Evolutionary conservation across 208 protist genomes (phyloP).

Genomic region (Acanthamoeba sp.): DNA sequence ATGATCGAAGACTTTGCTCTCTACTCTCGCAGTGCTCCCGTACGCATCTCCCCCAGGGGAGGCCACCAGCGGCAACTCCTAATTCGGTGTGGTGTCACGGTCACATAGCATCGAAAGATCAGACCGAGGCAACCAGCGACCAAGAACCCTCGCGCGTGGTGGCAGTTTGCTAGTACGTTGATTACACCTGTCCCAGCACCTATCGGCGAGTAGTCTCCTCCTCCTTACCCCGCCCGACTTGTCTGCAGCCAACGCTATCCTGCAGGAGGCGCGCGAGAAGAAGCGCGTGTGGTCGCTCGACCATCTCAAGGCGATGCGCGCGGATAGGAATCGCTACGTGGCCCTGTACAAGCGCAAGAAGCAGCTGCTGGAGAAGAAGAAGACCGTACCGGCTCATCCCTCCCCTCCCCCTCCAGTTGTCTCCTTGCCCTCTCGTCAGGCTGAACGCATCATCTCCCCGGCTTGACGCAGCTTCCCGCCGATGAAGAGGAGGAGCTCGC

Average conservation of each 20-base stretch:
- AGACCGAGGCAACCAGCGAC: not conserved
- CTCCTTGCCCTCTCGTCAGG: too few species aligned
- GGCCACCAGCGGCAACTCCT: too few species aligned
- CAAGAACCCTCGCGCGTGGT: conserved; percentile 55
- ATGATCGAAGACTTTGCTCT: conserved; percentile 62
- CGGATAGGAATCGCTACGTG: conserved; percentile 32
- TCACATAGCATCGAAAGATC: conserved; percentile 13
- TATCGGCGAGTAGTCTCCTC: not conserved
- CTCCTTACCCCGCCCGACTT: not conserved
- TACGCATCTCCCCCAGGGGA: too few species aligned
- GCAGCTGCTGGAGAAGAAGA: conserved; percentile 28
- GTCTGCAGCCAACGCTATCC: conserved; percentile 3
- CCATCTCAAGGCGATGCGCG: not conserved
- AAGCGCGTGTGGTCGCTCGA: conserved; percentile 17
- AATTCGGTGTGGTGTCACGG: too few species aligned
- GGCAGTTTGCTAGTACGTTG: conserved; percentile 51
- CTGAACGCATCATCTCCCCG: not conserved
- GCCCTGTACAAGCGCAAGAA: conserved; percentile 41
- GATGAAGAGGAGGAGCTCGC: conserved; percentile 53
- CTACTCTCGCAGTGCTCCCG: conserved; percentile 6
- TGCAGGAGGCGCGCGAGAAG: conserved; percentile 62
- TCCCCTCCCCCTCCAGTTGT: not conserved
- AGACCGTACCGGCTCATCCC: not conserved
- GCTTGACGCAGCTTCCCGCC: not conserved
- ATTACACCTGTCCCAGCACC: too few species aligned